Evolutionary conservation across 345 rosid genomes (phyloP), one percentile per base, ranked within the genome.

Genomic region (Brassica nigra): DNA sequence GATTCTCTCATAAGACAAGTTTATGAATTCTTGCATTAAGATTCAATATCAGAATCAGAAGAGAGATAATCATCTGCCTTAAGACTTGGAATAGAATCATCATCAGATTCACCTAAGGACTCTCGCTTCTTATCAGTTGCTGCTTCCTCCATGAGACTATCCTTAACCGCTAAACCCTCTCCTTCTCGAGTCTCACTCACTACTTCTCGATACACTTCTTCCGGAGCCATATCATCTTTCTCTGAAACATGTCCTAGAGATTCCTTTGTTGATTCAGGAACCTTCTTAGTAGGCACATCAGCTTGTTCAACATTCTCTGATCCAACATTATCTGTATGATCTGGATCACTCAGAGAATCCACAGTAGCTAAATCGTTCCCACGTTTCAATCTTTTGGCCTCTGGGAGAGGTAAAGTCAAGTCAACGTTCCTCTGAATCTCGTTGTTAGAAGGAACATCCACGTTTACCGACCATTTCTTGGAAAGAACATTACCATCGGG

Each of bases 401-500:
- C 80, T 49, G 61, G 69, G 49, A 34, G 44, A 42, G 77, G 34
- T 58, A 27, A 59, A 52, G 15, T 78, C 67, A 34, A 69, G 69
- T 80, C 73, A 9, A 64, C 11, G 70, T 72, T 71, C 67, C 75
- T 73, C 76, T 79, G 61, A 74, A 62, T 68, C 49, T 66, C 78
- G 36, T 29, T n/a, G 27, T 70, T 82, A 5, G 31, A 70, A 33
- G 80, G 75, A n/a, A 72, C 79, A 67, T 80, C 73, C 52, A 70
- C 83, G n/a, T 75, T 77, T 71, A 74, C 77, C 23, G 77, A 33
- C 92, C 89, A 87, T 47, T 49, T 78, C 59, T 68, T 76, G 59
- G 55, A 77, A 62, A 85, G 77, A 58, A 83, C 83, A 76, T 87
- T 90, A 65, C 86, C 85, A 64, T n/a, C 85, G 62, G 81, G 76